Evolutionary conservation across 106 monocot genomes (phyloP).

Genomic region (Ottelia alismoides): DNA sequence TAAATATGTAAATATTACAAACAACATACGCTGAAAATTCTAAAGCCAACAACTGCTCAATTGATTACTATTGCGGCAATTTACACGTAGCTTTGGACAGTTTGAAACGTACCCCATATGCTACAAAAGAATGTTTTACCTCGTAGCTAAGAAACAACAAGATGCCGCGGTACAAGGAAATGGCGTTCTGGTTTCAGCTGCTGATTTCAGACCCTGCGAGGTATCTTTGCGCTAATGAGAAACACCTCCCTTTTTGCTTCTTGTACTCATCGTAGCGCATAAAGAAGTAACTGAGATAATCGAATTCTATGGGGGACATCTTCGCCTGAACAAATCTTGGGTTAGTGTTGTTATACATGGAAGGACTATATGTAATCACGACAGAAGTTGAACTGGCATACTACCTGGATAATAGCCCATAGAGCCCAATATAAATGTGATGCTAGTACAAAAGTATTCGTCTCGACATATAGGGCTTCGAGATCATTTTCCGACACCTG

Average conservation of each 20-base stretch:
- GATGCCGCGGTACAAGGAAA: background rate
- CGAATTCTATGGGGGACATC: constrained; percentile 80
- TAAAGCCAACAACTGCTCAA: too few species aligned
- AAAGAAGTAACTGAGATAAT: constrained; percentile 85
- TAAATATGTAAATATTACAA: too few species aligned
- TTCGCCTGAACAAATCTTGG: constrained; percentile 43
- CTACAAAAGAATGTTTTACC: background rate
- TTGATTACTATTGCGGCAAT: too few species aligned
- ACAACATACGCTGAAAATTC: too few species aligned
- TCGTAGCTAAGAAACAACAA: too few species aligned
- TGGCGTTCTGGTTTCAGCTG: background rate
- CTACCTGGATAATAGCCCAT: constrained; percentile 92
- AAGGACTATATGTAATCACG: too few species aligned
- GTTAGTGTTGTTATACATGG: too few species aligned
- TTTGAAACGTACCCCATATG: too few species aligned
- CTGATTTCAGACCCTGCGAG: constrained; percentile 11
- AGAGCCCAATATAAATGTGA: constrained; percentile 93
- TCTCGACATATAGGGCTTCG: constrained; percentile 65
- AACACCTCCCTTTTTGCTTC: constrained; percentile 61
- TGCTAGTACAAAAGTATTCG: constrained; percentile 62
- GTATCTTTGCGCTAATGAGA: constrained; percentile 32
- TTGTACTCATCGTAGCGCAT: constrained; percentile 77
- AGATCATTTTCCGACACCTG: constrained; percentile 54
- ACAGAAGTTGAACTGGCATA: too few species aligned
- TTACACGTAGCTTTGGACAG: too few species aligned